These are phyloP conservation scores for Tardiomyces depauwii DNA, from an alignment of 1,139 yeast genomes.

Conservation along the genomic window DNA sequence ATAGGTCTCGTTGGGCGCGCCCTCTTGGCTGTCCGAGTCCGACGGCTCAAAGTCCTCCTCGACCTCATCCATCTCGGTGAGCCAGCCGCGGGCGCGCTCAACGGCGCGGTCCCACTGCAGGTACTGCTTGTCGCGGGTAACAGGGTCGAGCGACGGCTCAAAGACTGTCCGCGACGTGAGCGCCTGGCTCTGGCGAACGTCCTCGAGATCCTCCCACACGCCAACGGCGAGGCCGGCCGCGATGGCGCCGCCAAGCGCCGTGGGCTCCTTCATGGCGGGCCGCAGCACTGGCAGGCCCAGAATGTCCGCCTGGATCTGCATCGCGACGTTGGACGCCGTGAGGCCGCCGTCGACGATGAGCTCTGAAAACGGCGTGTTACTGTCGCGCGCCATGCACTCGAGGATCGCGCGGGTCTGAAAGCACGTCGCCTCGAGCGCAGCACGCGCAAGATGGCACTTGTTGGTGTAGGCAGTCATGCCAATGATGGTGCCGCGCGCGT, in stretches of 20 bases:
- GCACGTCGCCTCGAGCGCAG: constrained; percentile 92
- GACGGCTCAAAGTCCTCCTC: too few species aligned
- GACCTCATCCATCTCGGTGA: constrained; percentile 14
- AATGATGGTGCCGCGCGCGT: constrained; percentile 84
- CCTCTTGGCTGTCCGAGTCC: too few species aligned
- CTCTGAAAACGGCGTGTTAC: constrained; percentile 42
- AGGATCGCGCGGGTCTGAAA: constrained; percentile 87
- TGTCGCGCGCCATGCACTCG: constrained; percentile 82
- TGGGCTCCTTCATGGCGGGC: constrained; percentile 79
- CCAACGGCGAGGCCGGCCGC: constrained; percentile 84
- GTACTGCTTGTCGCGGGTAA: constrained; percentile 56
- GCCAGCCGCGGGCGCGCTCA: constrained; percentile 70
- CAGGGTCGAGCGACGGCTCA: constrained; percentile 47
- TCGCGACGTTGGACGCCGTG: constrained; percentile 84
- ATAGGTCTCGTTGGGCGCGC: too few species aligned
- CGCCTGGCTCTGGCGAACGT: constrained; percentile 36
- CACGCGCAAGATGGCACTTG: constrained; percentile 82
- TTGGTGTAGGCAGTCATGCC: constrained; percentile 88
- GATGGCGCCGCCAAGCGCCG: constrained; percentile 93
- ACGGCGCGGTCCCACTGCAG: constrained; percentile 75
- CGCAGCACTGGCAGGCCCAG: constrained; percentile 74
- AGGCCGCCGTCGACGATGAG: constrained; percentile 86
- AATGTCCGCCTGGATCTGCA: constrained; percentile 91
- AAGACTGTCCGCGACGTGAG: constrained; percentile 33
- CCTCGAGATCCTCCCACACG: constrained; percentile 68